Evolutionary conservation across 2,329 filamentous ascomycete genomes (phyloP).

Genomic region (Hymenoscyphus linearis): DNA sequence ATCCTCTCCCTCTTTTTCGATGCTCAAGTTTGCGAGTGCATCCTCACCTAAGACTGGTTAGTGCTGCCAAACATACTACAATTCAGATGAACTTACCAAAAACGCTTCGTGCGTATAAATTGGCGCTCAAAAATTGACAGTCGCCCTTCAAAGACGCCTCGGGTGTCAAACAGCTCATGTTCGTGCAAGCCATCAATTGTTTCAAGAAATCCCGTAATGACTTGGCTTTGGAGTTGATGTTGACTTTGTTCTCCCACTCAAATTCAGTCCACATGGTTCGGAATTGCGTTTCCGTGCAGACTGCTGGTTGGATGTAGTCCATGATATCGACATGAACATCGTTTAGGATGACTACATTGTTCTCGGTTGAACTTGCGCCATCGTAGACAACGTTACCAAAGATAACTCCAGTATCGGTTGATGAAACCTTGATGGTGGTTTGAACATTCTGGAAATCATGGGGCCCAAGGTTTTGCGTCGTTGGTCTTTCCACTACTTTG

Average conservation of each 20-base stretch:
- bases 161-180: constrained; percentile 96
- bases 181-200: constrained; percentile 93
- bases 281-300: constrained; percentile 97
- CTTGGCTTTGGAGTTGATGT: constrained; percentile 97
- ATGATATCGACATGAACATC: constrained; percentile 99
- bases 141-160: constrained; percentile 96
- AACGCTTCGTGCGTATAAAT: constrained; percentile 91
- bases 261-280: constrained; percentile 99
- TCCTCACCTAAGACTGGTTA: constrained; percentile 71
- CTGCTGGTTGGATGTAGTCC: constrained; percentile 98
- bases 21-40: constrained; percentile 92
- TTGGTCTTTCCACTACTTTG: constrained; percentile 94
- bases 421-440: constrained; percentile 97
- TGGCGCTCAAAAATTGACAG: constrained; percentile 95
- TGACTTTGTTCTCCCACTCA: constrained; percentile 99
- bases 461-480: constrained; percentile 89
- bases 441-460: constrained; percentile 98
- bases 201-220: constrained; percentile 85
- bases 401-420: constrained; percentile 95
- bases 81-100: constrained; percentile 66
- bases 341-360: constrained; percentile 95
- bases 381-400: constrained; percentile 99
- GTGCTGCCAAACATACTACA: background rate
- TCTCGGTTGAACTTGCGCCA: constrained; percentile 84
- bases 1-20: constrained; percentile 94